Base-by-base conservation (phyloP, 768 basidiomycete genomes). In the Trametes meyenii region DNA sequence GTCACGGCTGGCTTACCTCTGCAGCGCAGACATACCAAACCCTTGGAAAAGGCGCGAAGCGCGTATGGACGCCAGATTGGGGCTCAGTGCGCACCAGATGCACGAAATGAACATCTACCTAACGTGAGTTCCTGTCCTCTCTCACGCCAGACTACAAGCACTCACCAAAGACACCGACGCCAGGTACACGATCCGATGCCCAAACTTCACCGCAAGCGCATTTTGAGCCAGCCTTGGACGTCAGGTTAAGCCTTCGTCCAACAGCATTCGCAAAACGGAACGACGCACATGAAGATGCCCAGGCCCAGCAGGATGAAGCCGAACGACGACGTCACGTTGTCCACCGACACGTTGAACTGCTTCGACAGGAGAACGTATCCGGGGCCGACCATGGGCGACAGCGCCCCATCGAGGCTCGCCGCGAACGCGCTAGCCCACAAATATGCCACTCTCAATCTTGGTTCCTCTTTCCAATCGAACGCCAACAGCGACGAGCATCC, bases 41-140 rank as follows among this genome's bases (percentile, higher is more conserved):
- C 79, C 79, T 67, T 80, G 79, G 66, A 81, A 80, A 12, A 77
- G 72, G 17, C 79, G 73, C 10, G 79, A 76, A 3, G 76, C 78
- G 19, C 72, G 71, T 45, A 81, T 78, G 2, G 78, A 79, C 0
- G 73, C 62, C 36, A 81, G 71, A 26, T 72, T 76, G 17, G 79
- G 78, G 58, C 77, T 78, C 8, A 74, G 69, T 8, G 77, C 80
- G 60, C 74, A 77, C 79, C 80, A 80, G 43, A 80, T 78, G 52
- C 78, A 78, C 8, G 75, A 74, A 17, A 78, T 69, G 63, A 81
- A 79, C 77, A 79, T 79, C 78, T 79, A 21, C 17, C 10, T 8
- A 26, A 1, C 10, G 23, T 52, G 14, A 23, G 21, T 10, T 24
- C 1, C 16, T 24, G 14, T 19, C n/a, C 11, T 21, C 11, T 33